Evolutionary conservation across 106 monocot genomes (phyloP), one percentile per base, ranked within the genome.

Genomic region (Dioscorea zingiberensis): DNA sequence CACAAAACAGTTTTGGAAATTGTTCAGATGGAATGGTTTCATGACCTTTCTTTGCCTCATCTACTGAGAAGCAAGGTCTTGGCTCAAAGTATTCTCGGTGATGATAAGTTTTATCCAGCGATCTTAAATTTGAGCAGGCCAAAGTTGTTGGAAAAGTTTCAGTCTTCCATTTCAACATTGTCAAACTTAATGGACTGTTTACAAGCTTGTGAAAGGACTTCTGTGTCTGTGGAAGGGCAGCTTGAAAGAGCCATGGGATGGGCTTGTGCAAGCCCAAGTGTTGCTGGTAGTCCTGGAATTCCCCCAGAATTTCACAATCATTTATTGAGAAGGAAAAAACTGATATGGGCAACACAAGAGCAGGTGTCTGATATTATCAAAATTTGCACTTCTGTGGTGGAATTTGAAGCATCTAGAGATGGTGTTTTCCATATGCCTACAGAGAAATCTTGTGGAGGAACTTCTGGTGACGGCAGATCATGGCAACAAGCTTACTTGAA

Each of bases 161-260:
- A 89, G 65, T 82, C 84, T 69, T 81, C 86, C 10, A 77, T 89
- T 55, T 86, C 88, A 18, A 69, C 68, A 8, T 71, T 93, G 32
- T 58, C 78, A 54, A 82, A 73, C 71, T 84, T 86, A 67, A 25
- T 84, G 45, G 93, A 93, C 65, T 65, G 69, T 62, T 69, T 98
- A 27, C 84, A 86, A 80, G 65, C 72, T 74, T 76, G 79, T 84
- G 93, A 93, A 80, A 86, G 73, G 60, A 82, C 69, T 71, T 92
- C 98, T 55, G 58, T 80, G 22, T 70, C 81, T 54, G 81, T 71
- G 38, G 93, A 89, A 78, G 89, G 86, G 59, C 93, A 98, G 67
- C 86, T 98, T 79, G 98, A 98, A 74, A 86, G 89, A 74, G 98
- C 98, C 8, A 93, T 98, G 98, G 82, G 84, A 64, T 98, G 98